A percentile compares a stretch with the other conserved stretches of the same genome.
Conservation (phyloP, 2,329 filamentous ascomycete species). For the Daldinia sp. region DNA sequence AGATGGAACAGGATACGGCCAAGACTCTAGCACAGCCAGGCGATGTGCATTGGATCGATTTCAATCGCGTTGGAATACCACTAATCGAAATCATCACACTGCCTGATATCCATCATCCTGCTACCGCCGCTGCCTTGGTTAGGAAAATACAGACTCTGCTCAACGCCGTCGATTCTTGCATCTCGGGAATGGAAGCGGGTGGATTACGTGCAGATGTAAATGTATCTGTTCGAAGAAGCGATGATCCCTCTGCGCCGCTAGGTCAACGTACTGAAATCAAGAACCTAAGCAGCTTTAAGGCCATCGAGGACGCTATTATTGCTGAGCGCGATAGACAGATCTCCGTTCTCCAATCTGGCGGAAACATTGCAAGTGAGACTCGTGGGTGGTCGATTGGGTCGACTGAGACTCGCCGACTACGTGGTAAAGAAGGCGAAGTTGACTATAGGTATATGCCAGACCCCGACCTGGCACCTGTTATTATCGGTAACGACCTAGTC, state of each 20-base stretch:
- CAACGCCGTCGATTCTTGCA: conserved; percentile 82
- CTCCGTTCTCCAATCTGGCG: conserved; percentile 76
- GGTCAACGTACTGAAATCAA: conserved; percentile 97
- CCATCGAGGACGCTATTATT: conserved; percentile 92
- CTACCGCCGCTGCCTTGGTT: conserved; percentile 87
- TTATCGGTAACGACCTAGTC: conserved; percentile 77
- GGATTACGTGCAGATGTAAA: conserved; percentile 94
- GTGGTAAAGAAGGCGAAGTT: conserved; percentile 95
- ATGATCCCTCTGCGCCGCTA: conserved; percentile 57
- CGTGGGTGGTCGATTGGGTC: conserved; percentile 90
- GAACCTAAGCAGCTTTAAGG: conserved; percentile 93
- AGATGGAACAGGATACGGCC: conserved; percentile 97
- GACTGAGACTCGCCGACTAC: conserved; percentile 79
- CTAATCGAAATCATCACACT: conserved; percentile 95
- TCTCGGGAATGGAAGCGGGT: conserved; percentile 91
- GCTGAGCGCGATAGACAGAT: conserved; percentile 93
- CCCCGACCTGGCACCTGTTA: conserved; percentile 82
- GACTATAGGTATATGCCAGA: conserved; percentile 99
- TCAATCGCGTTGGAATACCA: conserved; percentile 90
- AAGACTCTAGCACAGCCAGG: conserved; percentile 85
- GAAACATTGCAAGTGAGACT: conserved; percentile 82
- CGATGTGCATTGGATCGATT: conserved; percentile 81
- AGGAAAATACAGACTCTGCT: conserved; percentile 87
- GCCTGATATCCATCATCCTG: conserved; percentile 86
- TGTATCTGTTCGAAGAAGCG: conserved; percentile 77